Percentiles rank a stretch among this genome's conserved stretches.
Evolutionary conservation across 2,329 filamentous ascomycete species (phyloP).

Genomic region (Monosporascus sp.): DNA sequence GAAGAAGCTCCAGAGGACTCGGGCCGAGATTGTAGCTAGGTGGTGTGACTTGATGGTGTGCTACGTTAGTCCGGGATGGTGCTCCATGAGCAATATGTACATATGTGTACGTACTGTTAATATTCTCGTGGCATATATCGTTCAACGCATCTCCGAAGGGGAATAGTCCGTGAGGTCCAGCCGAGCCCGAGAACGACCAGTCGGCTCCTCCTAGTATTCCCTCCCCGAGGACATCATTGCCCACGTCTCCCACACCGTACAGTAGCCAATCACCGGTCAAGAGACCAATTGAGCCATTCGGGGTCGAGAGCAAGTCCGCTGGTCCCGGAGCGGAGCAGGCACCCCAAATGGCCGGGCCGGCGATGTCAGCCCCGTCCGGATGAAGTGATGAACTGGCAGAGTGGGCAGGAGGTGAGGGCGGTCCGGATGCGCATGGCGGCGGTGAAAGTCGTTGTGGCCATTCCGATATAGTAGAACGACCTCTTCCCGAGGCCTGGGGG

Average conservation of each 20-base stretch:
- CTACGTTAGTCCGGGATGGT: not conserved
- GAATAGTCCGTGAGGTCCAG: slow-evolving; percentile 13
- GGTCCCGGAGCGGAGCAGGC: slow-evolving; percentile 18
- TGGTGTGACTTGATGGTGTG: slow-evolving; percentile 12
- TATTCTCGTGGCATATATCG: slow-evolving; percentile 14
- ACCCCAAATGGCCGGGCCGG: slow-evolving; percentile 15
- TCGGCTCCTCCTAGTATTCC: slow-evolving; percentile 10
- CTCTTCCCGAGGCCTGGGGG: slow-evolving; percentile 26
- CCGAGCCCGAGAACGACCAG: slow-evolving; percentile 20
- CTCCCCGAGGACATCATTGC: slow-evolving; percentile 12
- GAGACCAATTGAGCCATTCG: slow-evolving; percentile 14
- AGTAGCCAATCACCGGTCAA: not conserved
- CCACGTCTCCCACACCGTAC: not conserved
- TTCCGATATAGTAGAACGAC: slow-evolving; percentile 24
- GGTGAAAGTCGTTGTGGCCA: slow-evolving; percentile 12
- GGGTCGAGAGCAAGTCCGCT: slow-evolving; percentile 24
- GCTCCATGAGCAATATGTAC: not conserved
- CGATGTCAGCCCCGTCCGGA: slow-evolving; percentile 15
- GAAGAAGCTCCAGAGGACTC: slow-evolving; percentile 11
- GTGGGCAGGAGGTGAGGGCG: slow-evolving; percentile 15
- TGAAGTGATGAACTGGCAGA: slow-evolving; percentile 12
- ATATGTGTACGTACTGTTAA: slow-evolving; percentile 18
- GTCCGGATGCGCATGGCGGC: slow-evolving; percentile 10
- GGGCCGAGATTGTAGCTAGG: slow-evolving; percentile 11
- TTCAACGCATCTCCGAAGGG: slow-evolving; percentile 10